A percentile compares a stretch with the other conserved stretches of the same genome.
Conservation (phyloP, 306 rosid genomes). For the Trichosanthes cucumerina region DNA sequence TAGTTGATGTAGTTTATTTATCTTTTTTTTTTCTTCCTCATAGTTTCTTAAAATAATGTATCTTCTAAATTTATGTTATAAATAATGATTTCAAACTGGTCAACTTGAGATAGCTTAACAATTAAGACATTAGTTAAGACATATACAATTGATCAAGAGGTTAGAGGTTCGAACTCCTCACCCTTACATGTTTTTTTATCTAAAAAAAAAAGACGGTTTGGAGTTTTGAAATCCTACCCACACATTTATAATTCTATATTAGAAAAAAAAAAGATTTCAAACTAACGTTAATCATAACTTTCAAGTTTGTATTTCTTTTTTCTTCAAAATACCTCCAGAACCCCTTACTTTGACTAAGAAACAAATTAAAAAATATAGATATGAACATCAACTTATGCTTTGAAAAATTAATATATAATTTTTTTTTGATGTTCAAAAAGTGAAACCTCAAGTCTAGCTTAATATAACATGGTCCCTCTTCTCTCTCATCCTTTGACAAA, state of each 20-base stretch:
- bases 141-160: too few relatives aligned
- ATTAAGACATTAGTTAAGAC: not conserved
- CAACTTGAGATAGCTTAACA: not conserved
- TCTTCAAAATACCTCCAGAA: not conserved
- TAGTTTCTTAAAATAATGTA: not conserved
- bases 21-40: not conserved
- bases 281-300: not conserved
- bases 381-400: not conserved
- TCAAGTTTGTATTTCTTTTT: not conserved
- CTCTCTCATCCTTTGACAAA: conserved; percentile 10
- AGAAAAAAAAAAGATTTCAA: not conserved
- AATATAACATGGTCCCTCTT: not conserved
- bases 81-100: not conserved
- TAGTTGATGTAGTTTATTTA: not conserved
- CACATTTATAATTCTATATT: not conserved
- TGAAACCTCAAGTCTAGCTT: not conserved
- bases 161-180: too few relatives aligned
- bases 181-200: too few relatives aligned
- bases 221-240: not conserved
- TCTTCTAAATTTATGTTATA: not conserved
- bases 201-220: too few relatives aligned
- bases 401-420: not conserved
- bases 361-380: not conserved
- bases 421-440: not conserved
- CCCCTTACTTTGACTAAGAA: not conserved